Evolutionary conservation across 768 basidiomycete genomes (phyloP).

Genomic region (Panellus pusillus): DNA sequence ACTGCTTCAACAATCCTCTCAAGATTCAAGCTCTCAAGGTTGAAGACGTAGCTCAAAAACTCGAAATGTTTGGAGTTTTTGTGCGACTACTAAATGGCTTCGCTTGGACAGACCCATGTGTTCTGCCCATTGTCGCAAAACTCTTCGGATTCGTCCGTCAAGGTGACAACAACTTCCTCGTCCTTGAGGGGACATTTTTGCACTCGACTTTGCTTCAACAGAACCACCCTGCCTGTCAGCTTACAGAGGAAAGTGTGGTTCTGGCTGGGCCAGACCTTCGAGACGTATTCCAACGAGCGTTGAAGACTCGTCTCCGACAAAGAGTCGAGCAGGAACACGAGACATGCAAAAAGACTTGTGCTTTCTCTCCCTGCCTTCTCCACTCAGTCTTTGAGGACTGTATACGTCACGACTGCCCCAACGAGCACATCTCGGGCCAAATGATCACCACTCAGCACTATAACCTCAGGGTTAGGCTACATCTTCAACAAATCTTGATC

Average conservation of each 20-base stretch:
- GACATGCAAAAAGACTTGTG: constrained; percentile 27
- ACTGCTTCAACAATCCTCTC: constrained; percentile 34
- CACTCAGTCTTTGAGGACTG: constrained; percentile 35
- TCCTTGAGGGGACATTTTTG: constrained; percentile 19
- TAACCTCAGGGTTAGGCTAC: constrained; percentile 41
- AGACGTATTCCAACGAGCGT: constrained; percentile 20
- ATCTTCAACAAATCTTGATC: constrained; percentile 52
- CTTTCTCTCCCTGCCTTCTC: constrained; percentile 41
- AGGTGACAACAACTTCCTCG: constrained; percentile 10
- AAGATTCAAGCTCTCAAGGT: constrained; percentile 25
- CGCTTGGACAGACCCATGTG: constrained; percentile 13
- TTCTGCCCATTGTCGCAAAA: neutral
- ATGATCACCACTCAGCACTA: constrained; percentile 32
- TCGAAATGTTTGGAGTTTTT: constrained; percentile 38
- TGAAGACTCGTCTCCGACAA: constrained; percentile 29
- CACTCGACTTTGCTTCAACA: neutral
- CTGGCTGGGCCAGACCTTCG: constrained; percentile 25
- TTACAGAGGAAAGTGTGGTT: constrained; percentile 5
- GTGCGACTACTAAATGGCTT: constrained; percentile 16
- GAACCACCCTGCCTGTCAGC: constrained; percentile 1
- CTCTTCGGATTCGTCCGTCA: constrained; percentile 13
- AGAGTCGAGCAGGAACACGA: constrained; percentile 34
- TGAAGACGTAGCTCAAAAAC: constrained; percentile 27
- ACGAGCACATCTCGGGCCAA: constrained; percentile 34
- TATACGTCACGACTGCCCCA: constrained; percentile 31